A percentile compares a stretch with the other conserved stretches of the same genome.
Evolutionary conservation across 306 rosid species (phyloP).

Genomic region (Datisca glomerata): DNA sequence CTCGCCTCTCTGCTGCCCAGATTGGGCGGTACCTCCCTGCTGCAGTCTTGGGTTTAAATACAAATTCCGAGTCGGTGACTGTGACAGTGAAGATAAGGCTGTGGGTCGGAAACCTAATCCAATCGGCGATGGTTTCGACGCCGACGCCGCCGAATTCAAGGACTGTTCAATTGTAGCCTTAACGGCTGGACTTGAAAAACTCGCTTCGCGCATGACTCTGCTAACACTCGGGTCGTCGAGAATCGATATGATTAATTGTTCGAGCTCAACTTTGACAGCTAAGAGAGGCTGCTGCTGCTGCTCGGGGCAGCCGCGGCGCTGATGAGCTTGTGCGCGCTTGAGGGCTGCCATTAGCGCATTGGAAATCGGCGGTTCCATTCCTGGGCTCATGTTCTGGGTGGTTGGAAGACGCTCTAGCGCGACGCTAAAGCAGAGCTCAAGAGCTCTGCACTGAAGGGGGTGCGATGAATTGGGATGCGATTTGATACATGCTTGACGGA

Average conservation of each 20-base stretch:
- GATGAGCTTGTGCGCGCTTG: slow-evolving; percentile 95
- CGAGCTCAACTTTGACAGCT: slow-evolving; percentile 89
- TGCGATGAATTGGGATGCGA: slow-evolving; percentile 94
- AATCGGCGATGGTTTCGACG: slow-evolving; percentile 37
- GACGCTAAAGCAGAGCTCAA: slow-evolving; percentile 93
- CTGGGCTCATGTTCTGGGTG: slow-evolving; percentile 49
- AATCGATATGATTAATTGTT: slow-evolving; percentile 82
- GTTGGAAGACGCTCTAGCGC: slow-evolving; percentile 89
- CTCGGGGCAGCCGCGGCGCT: slow-evolving; percentile 93
- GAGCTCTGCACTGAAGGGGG: slow-evolving; percentile 93
- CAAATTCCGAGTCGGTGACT: slow-evolving; percentile 37
- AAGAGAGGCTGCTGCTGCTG: slow-evolving; percentile 94
- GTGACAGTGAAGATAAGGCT: no score
- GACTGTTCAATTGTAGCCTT: slow-evolving; percentile 83
- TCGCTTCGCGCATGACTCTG: slow-evolving; percentile 92
- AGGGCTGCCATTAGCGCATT: slow-evolving; percentile 93
- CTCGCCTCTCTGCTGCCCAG: slow-evolving; percentile 44
- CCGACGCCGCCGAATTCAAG: slow-evolving; percentile 29
- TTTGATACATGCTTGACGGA: slow-evolving; percentile 90
- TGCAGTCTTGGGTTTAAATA: slow-evolving; percentile 80
- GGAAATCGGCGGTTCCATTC: slow-evolving; percentile 77
- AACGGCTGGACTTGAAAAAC: slow-evolving; percentile 86
- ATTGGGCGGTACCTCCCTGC: slow-evolving; percentile 31
- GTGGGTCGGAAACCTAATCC: slow-evolving; percentile 56
- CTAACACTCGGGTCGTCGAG: slow-evolving; percentile 97